Evolutionary conservation across 176 grass and related monocot species (phyloP).

Genomic region (Triticum urartu): DNA sequence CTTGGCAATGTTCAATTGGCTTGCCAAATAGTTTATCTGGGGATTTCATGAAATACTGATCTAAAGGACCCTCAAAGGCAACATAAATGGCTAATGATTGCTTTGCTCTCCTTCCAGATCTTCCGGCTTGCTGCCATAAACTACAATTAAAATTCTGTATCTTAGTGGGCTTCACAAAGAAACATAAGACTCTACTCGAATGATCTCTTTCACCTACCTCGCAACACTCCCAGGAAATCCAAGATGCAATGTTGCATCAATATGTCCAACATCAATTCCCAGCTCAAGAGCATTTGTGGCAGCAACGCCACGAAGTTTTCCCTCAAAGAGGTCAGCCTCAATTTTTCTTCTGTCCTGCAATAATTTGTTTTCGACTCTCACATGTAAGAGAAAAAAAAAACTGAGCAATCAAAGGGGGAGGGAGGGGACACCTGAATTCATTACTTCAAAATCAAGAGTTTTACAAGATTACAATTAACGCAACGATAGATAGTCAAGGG

Average conservation of each 20-base stretch:
- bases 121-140: constrained; percentile 97
- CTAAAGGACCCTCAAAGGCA: constrained; percentile 85
- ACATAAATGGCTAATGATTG: constrained; percentile 92
- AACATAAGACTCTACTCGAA: neutral
- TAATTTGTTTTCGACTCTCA: neutral
- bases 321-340: constrained; percentile 78
- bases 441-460: neutral
- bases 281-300: constrained; percentile 98
- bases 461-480: neutral
- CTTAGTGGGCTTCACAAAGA: constrained; percentile 22
- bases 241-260: constrained; percentile 98
- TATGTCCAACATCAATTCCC: constrained; percentile 90
- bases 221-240: constrained; percentile 96
- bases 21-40: constrained; percentile 79
- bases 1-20: constrained; percentile 90
- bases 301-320: constrained; percentile 75
- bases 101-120: constrained; percentile 85
- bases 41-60: constrained; percentile 99
- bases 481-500: neutral
- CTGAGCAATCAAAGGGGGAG: neutral
- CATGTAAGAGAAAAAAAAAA: constrained; percentile 7
- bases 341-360: constrained; percentile 96
- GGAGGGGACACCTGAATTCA: neutral
- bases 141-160: constrained; percentile 49
- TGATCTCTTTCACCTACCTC: constrained; percentile 46